phyloP scores from a whole-genome alignment of 768 basidiomycete species.

The Udeniomyces megalosporus region DNA sequence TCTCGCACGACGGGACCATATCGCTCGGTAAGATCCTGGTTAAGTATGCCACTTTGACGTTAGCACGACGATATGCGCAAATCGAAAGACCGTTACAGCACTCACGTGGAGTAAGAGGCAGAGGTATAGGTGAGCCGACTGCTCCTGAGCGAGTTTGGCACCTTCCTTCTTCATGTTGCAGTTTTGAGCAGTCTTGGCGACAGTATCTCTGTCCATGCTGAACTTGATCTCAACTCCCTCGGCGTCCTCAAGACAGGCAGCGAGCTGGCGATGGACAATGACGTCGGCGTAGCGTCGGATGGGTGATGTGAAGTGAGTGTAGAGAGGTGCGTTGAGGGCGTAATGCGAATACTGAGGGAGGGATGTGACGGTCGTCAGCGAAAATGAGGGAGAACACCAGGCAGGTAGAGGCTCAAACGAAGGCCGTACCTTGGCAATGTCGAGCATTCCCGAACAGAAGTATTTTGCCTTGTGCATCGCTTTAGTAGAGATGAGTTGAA shows the following conservation, averaged over 20 bases:
- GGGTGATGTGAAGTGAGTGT: slow-evolving; percentile 46
- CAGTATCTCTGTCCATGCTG: slow-evolving; percentile 91
- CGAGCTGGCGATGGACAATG: slow-evolving; percentile 88
- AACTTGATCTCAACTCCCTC: slow-evolving; percentile 69
- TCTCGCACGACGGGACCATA: slow-evolving; percentile 91
- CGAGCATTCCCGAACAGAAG: slow-evolving; percentile 97
- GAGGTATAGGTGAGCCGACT: slow-evolving; percentile 86
- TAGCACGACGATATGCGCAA: no score
- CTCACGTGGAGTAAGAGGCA: slow-evolving; percentile 64
- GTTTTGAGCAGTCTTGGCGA: slow-evolving; percentile 93
- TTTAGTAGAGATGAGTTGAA: slow-evolving; percentile 71
- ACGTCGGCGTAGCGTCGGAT: slow-evolving; percentile 88
- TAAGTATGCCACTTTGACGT: no score
- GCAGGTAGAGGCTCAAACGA: not conserved
- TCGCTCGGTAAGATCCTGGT: slow-evolving; percentile 63
- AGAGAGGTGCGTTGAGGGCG: slow-evolving; percentile 73
- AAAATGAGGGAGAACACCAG: not conserved
- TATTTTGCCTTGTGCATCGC: slow-evolving; percentile 93
- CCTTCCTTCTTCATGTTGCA: slow-evolving; percentile 91
- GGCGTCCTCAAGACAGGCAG: slow-evolving; percentile 56
- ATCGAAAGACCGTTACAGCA: not conserved
- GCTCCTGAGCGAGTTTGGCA: slow-evolving; percentile 81
- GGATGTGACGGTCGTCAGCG: no score
- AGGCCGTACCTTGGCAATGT: slow-evolving; percentile 63
- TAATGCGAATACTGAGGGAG: slow-evolving; percentile 59